phyloP scores from a whole-genome alignment of 352 stramenopile genomes.

The Pseudoperonospora humuli region DNA sequence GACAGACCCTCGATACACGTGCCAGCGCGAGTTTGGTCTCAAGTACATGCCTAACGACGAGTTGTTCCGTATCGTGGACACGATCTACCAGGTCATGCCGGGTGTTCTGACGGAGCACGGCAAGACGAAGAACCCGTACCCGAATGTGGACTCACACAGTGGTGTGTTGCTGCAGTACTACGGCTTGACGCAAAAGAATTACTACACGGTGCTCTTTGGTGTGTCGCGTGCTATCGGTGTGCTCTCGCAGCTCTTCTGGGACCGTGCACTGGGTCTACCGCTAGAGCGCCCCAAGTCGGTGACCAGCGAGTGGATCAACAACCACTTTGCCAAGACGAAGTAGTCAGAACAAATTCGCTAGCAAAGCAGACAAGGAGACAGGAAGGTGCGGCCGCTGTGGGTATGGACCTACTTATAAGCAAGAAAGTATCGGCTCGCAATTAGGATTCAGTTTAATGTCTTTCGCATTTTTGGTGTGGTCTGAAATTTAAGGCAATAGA shows the following conservation, averaged over 20 bases:
- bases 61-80: slow-evolving; percentile 99
- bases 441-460: too few relatives aligned
- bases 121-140: slow-evolving; percentile 99
- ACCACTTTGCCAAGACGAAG: slow-evolving; percentile 88
- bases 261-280: slow-evolving; percentile 95
- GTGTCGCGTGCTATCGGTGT: slow-evolving; percentile 97
- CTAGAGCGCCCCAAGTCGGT: slow-evolving; percentile 98
- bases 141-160: slow-evolving; percentile 98
- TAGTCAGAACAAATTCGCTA: slow-evolving; percentile 24
- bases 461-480: too few relatives aligned
- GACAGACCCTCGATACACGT: slow-evolving; percentile 98
- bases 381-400: not conserved
- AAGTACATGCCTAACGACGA: slow-evolving; percentile 99
- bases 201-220: slow-evolving; percentile 99
- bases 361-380: slow-evolving; percentile 8
- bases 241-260: slow-evolving; percentile 97
- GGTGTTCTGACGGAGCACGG: slow-evolving; percentile 97
- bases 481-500: too few relatives aligned
- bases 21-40: slow-evolving; percentile 97
- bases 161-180: slow-evolving; percentile 99
- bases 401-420: slow-evolving; percentile 12
- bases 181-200: slow-evolving; percentile 98
- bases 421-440: slow-evolving; percentile 17
- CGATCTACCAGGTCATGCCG: slow-evolving; percentile 99
- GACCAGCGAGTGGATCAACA: slow-evolving; percentile 97